Base-by-base conservation (phyloP, 1,139 yeast genomes). In the Geotrichum klebahnii region DNA sequence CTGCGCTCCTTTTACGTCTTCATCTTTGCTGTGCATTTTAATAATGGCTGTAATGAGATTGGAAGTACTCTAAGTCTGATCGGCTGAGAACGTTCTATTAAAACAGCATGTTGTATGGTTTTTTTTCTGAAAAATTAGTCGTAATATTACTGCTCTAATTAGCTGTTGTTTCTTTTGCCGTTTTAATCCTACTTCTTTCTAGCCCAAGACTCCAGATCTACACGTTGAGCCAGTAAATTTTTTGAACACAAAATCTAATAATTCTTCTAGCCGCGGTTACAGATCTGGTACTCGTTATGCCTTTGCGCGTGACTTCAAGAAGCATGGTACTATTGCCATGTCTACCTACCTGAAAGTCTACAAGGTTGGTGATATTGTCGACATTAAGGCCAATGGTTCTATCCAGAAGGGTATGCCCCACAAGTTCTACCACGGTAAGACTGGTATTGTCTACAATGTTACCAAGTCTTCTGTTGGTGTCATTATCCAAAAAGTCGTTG, bases 221-320 rank as follows among this genome's bases (percentile, higher is more conserved):
- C n/a, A n/a, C n/a, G n/a, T n/a, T n/a, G n/a, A n/a, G n/a, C n/a
- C n/a, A n/a, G n/a, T n/a, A n/a, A n/a, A n/a, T n/a, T n/a, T 26
- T 10, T 6, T 6, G 29, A 5, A 26, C 10, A 10, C n/a, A 10
- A 31, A n/a, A 39, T 38, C 48, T 53, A 41, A 51, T 39, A 29
- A n/a, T 16, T 24, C 12, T 29, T 23, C 10, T 69, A 84, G 94
- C 78, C 96, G 88, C 82, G 97, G 97, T 84, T 89, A 87, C 84
- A 89, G 97, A 90, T 88, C 97, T 71, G 95, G 97, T 82, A 90
- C 97, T 80, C 95, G 98, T 80, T 92, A 90, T 92, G 94, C 94
- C 80, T 92, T 92, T 94, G 87, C 88, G 79, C 92, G 97, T 80
- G 97, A 89, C 84, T 90, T 84, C 88, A 88, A 85, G 82, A 89